These are phyloP conservation scores for Alternaria tenuissima DNA, from an alignment of 2,329 filamentous ascomycete species.

Conservation along the genomic window DNA sequence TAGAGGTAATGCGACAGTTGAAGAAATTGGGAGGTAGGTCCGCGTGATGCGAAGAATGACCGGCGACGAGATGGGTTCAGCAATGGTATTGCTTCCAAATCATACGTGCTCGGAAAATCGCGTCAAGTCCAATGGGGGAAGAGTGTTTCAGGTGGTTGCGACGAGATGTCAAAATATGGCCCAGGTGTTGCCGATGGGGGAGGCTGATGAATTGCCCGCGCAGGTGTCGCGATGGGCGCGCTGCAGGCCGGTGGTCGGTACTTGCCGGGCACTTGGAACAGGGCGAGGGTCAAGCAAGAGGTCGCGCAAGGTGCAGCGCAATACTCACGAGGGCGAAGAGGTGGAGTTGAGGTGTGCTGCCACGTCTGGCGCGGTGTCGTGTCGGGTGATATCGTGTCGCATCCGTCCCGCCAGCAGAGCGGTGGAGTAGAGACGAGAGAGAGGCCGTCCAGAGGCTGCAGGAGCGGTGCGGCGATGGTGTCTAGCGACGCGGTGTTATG, in stretches of 20 bases:
- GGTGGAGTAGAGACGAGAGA: constrained; percentile 27
- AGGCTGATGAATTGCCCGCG: constrained; percentile 25
- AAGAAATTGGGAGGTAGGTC: constrained; percentile 12
- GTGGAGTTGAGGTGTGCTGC: constrained; percentile 26
- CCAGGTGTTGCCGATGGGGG: constrained; percentile 4
- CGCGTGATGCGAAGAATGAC: constrained; percentile 11
- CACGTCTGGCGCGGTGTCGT: constrained; percentile 36
- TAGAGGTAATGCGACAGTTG: constrained; percentile 11
- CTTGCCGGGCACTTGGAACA: constrained; percentile 38
- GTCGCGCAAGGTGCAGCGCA: constrained; percentile 34
- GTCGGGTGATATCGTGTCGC: constrained; percentile 43
- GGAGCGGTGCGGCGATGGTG: constrained; percentile 32
- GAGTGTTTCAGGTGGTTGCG: constrained; percentile 11
- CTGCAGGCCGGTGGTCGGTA: constrained; percentile 30
- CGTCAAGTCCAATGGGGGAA: constrained; percentile 10
- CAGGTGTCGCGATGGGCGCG: constrained; percentile 31
- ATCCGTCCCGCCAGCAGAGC: constrained; percentile 44
- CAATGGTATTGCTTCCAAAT: constrained; percentile 19
- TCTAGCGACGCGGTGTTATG: constrained; percentile 32
- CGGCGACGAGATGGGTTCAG: constrained; percentile 1
- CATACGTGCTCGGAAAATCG: constrained; percentile 24
- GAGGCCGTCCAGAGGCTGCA: constrained; percentile 30
- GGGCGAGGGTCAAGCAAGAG: constrained; percentile 18
- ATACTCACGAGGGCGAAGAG: constrained; percentile 27
- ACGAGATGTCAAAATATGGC: constrained; percentile 5